Base-by-base conservation (phyloP, 495 filamentous ascomycete species). In the Aspergillus steynii region DNA sequence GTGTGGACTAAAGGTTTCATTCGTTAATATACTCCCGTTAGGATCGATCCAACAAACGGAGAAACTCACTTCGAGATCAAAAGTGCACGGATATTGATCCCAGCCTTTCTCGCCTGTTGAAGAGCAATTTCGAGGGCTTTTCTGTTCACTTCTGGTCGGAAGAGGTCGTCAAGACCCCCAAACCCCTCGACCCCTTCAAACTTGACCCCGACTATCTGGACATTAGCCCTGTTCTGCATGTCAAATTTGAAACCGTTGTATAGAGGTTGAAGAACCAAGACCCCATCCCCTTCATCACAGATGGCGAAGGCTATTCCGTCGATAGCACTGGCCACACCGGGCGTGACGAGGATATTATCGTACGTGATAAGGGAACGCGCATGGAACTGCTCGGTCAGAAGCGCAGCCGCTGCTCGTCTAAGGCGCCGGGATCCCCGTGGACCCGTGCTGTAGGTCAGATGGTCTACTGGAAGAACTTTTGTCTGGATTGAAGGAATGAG, bases 81-180 rank as follows among this genome's bases (percentile, higher is more conserved):
- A 25, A 82, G 56, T 5, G 77, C 81, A 50, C 65, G 73, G 49
- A 82, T 72, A 15, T 58, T 77, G 50, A 68, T 56, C 0, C 67
- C 56, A 3, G 56, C 34, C 7, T 51, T 48, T 42, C 46, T 26
- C 32, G n/a, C 29, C 34, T 15, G 42, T 20, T 28, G 25, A 54
- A 46, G 42, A 14, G 61, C 61, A 60, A 34, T 34, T 34, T 64
- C 51, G 20, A 64, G 45, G 25, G 61, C 61, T 28, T 20, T 56
- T 15, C 42, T 42, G 34, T 64, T 64, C n/a, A 54, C 53, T 1
- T 60, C 61, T 7, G 57, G 61, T 2, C 62, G 60, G 59, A 78
- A 80, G 12, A 66, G 66, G n/a, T 78, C 74, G 1, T 64, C 61
- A 71, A 71, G 4, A 59, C 59, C 4, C 69, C 67, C 51, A 67